phyloP scores from a whole-genome alignment of 139 green algal species.

The Haematococcus sp. region DNA sequence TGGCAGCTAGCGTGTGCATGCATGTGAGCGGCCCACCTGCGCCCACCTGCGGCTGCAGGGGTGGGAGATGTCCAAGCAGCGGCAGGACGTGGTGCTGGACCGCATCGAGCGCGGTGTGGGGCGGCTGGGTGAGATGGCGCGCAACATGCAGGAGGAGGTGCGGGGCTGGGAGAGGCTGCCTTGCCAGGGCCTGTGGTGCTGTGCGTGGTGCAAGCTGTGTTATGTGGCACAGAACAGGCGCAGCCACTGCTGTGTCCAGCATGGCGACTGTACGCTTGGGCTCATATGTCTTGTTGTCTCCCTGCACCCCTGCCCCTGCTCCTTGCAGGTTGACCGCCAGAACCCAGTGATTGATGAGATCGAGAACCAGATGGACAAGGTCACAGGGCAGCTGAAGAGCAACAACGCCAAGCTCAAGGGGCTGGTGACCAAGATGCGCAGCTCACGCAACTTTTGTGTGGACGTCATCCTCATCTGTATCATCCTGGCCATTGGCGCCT shows the following conservation, averaged over 20 bases:
- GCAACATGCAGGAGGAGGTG: slow-evolving; percentile 50
- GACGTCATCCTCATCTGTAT: slow-evolving; percentile 84
- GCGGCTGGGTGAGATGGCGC: slow-evolving; percentile 71
- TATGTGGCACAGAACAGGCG: too few relatives aligned
- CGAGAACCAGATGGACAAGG: slow-evolving; percentile 70
- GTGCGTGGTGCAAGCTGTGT: too few relatives aligned
- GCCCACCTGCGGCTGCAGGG: too few relatives aligned
- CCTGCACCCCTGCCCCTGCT: too few relatives aligned
- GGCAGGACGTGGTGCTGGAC: slow-evolving; percentile 76
- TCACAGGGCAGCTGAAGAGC: slow-evolving; percentile 66
- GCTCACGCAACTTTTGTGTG: slow-evolving; percentile 78
- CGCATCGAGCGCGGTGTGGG: slow-evolving; percentile 68
- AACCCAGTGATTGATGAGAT: slow-evolving; percentile 77
- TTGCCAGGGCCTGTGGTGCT: not conserved
- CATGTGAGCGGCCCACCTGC: too few relatives aligned
- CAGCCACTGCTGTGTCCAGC: too few relatives aligned
- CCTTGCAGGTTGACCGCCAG: slow-evolving; percentile 74
- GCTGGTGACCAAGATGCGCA: slow-evolving; percentile 73
- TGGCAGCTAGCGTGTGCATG: too few relatives aligned
- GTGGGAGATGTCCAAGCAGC: slow-evolving; percentile 52
- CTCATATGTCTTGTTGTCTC: too few relatives aligned
- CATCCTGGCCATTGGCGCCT: slow-evolving; percentile 63
- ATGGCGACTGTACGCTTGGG: too few relatives aligned
- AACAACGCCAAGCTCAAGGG: slow-evolving; percentile 85
- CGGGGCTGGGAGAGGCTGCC: not conserved